Conservation (phyloP, 2,329 filamentous ascomycete genomes). For the Fusarium tuaranense region DNA sequence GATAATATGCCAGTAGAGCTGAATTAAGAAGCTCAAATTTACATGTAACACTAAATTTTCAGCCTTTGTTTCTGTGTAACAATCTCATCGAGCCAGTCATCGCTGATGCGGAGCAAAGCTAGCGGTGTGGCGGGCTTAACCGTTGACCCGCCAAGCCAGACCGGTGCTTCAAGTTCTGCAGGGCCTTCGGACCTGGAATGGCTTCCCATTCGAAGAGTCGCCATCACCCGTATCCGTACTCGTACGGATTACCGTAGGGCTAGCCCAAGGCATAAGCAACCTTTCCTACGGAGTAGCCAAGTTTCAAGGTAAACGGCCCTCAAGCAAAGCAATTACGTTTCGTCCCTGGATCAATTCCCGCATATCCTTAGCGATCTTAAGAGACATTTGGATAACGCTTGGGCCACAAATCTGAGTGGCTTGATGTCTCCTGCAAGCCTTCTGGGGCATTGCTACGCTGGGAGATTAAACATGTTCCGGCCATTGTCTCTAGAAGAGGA, state of each 20-base stretch:
- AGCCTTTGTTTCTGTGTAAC: background rate
- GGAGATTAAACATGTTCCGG: background rate
- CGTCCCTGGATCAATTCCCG: background rate
- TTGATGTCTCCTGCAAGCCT: background rate
- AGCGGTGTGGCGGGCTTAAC: background rate
- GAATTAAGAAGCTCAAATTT: background rate
- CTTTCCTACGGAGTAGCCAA: background rate
- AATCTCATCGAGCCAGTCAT: background rate
- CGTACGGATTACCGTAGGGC: background rate
- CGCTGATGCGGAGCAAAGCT: background rate
- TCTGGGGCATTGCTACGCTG: background rate
- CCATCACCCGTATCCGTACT: background rate
- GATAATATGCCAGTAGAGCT: background rate
- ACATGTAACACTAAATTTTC: background rate
- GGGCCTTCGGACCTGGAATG: background rate
- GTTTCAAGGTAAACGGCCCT: background rate
- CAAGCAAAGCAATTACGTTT: background rate
- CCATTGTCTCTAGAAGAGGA: background rate
- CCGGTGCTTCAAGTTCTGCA: background rate
- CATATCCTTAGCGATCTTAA: background rate
- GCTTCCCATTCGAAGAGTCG: background rate
- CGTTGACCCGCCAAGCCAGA: background rate
- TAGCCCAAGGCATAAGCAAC: background rate
- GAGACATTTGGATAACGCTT: background rate
- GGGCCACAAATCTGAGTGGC: background rate